A percentile compares a stretch with the other conserved stretches of the same genome.
Evolutionary conservation across 1,284 basidiomycete genomes (phyloP).

Genomic region (Irpex sp.): DNA sequence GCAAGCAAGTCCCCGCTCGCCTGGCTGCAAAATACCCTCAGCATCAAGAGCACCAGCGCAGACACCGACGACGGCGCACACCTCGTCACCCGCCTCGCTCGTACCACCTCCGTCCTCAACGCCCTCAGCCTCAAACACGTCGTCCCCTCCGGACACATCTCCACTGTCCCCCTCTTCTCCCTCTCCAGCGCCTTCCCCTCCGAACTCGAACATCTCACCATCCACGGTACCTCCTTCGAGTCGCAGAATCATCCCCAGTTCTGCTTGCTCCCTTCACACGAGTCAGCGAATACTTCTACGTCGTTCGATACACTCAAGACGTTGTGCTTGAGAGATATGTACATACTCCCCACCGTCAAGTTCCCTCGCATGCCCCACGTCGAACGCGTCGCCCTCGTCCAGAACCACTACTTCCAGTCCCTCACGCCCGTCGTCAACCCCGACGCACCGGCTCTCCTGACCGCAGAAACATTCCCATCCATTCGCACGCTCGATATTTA

Average conservation of each 20-base stretch:
- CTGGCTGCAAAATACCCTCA: constrained; percentile 7
- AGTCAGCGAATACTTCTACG: background rate
- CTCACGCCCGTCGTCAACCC: background rate
- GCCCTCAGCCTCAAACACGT: constrained; percentile 8
- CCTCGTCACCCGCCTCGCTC: background rate
- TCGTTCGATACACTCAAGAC: constrained; percentile 6
- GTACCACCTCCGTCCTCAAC: background rate
- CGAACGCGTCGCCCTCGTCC: constrained; percentile 8
- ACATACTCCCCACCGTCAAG: constrained; percentile 7
- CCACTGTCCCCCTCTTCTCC: constrained; percentile 3
- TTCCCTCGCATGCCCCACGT: constrained; percentile 9
- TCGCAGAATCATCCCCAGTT: constrained; percentile 10
- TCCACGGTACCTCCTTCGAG: constrained; percentile 12
- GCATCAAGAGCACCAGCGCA: background rate
- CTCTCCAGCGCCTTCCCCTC: background rate
- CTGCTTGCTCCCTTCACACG: constrained; percentile 5
- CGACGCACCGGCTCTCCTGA: background rate
- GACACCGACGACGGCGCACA: constrained; percentile 3
- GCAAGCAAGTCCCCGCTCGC: background rate
- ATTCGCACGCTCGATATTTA: constrained; percentile 8
- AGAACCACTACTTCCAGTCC: constrained; percentile 9
- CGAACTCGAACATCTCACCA: constrained; percentile 2
- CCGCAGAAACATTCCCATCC: constrained; percentile 2
- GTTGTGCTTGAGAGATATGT: constrained; percentile 11
- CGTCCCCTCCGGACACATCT: constrained; percentile 4